phyloP scores from a whole-genome alignment of 306 rosid genomes.

The Acacia crassicarpa region DNA sequence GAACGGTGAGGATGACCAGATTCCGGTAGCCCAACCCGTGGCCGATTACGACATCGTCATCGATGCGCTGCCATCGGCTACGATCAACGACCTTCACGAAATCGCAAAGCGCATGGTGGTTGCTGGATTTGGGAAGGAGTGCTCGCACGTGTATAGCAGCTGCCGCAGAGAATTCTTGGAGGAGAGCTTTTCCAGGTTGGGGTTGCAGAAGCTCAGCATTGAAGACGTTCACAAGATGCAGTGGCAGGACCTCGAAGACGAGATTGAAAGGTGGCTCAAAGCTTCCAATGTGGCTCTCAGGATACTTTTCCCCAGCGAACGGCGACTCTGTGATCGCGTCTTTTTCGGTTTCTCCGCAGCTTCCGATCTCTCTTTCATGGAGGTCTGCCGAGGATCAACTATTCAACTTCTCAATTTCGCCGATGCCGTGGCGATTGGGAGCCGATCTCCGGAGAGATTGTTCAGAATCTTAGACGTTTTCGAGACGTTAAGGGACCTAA shows the following conservation, averaged over 20 bases:
- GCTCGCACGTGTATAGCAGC: conserved; percentile 65
- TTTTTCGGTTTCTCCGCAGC: conserved; percentile 62
- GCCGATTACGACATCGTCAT: conserved; percentile 57
- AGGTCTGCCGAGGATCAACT: conserved; percentile 67
- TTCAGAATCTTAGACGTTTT: conserved; percentile 63
- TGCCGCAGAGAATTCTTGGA: conserved; percentile 69
- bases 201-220: conserved; percentile 66
- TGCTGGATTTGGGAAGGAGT: conserved; percentile 69
- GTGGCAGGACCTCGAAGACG: conserved; percentile 72
- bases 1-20: conserved; percentile 37
- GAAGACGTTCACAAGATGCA: conserved; percentile 65
- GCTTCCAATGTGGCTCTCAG: conserved; percentile 58
- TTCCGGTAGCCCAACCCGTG: conserved; percentile 62
- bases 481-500: conserved; percentile 58
- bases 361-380: conserved; percentile 70
- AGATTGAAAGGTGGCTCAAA: conserved; percentile 72
- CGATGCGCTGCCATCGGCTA: conserved; percentile 64
- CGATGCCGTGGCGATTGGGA: conserved; percentile 62
- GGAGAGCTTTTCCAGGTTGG: conserved; percentile 65
- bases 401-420: conserved; percentile 67
- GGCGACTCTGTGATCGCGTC: conserved; percentile 66
- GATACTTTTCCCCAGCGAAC: conserved; percentile 68
- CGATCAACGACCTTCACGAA: conserved; percentile 64
- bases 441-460: conserved; percentile 66
- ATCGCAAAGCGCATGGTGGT: conserved; percentile 77